Evolutionary conservation across 345 rosid genomes (phyloP), one percentile per base, ranked within the genome.

Genomic region (Psidium friedrichsthalianum): DNA sequence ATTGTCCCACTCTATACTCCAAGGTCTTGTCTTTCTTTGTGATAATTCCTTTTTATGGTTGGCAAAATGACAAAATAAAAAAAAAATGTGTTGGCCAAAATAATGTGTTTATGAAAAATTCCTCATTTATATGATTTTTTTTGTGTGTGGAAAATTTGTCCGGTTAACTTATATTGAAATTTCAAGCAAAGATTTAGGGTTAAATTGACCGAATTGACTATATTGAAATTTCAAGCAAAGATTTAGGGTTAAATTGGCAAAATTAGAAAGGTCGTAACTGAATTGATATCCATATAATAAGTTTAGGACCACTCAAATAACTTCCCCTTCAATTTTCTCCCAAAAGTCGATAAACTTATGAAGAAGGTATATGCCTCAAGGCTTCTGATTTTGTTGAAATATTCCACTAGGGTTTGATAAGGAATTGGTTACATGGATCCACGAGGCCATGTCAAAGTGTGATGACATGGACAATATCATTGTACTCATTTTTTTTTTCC

Each of bases 161-260:
- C 9, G 3, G 10, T 8, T 8, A 36, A 11, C 18, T 69, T 18
- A 2, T 11, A 29, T 69, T 16, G 0, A 1, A 69, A 69, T 18
- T 69, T 32, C 20, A 1, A 5, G 3, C 0, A 36, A 32, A 32
- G 0, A 0, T 32, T 69, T 69, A 36, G 1, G 25, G 9, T n/a
- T n/a, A n/a, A n/a, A 32, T 69, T 64, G 6, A 8, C 20, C 18
- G 5, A 1, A 32, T 18, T 4, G 24, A 18, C 0, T 16, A 2
- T 11, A 29, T 69, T 16, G 0, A 1, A 69, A 69, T 18, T 69
- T 32, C 9, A 1, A 5, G 3, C 0, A 32, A 32, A 32, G 0
- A 0, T 32, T 32, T 69, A 32, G 1, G 1, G 20, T 40, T 32
- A 36, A 9, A 69, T 36, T 32, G 10, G 1, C 10, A 69, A 9